These are phyloP conservation scores for Arachis hypogaea DNA, from an alignment of 306 rosid species.

Conservation along the genomic window DNA sequence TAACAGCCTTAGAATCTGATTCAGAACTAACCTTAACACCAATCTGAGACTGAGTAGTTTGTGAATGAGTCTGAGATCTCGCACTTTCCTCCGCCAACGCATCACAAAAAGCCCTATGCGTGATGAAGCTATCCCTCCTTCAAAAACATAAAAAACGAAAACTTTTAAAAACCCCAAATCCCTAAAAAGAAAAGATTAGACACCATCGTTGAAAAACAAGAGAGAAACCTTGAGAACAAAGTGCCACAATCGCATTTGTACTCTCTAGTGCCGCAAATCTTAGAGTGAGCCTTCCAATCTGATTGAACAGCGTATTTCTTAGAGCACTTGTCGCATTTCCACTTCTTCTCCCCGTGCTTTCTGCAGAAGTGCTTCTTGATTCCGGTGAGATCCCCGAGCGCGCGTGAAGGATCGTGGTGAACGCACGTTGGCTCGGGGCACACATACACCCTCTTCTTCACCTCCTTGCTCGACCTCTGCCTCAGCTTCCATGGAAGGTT, in stretches of 20 bases:
- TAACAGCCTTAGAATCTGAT: slow-evolving; percentile 40
- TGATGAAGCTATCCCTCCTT: slow-evolving; percentile 87
- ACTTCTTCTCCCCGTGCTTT: slow-evolving; percentile 86
- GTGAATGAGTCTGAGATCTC: slow-evolving; percentile 48
- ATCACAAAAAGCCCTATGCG: slow-evolving; percentile 86
- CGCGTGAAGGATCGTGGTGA: slow-evolving; percentile 79
- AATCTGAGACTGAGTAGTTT: slow-evolving; percentile 12
- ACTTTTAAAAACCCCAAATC: slow-evolving; percentile 40
- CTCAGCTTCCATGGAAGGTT: slow-evolving; percentile 87
- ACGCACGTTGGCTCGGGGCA: slow-evolving; percentile 81
- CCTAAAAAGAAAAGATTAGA: background rate
- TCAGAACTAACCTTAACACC: slow-evolving; percentile 42
- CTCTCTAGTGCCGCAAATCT: slow-evolving; percentile 81
- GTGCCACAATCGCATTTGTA: slow-evolving; percentile 90
- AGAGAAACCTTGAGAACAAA: slow-evolving; percentile 62
- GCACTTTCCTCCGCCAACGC: slow-evolving; percentile 83
- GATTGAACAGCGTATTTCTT: slow-evolving; percentile 90
- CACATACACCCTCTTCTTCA: slow-evolving; percentile 76
- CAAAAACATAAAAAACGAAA: slow-evolving; percentile 26
- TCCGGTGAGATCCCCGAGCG: slow-evolving; percentile 83
- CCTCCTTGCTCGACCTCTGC: slow-evolving; percentile 76
- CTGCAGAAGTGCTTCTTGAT: slow-evolving; percentile 84
- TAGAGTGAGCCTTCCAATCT: slow-evolving; percentile 88
- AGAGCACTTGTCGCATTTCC: slow-evolving; percentile 84
- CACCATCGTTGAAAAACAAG: background rate